A percentile compares a stretch with the other conserved stretches of the same genome.
phyloP scores from a whole-genome alignment of 176 grass and related monocot genomes.

The Triticum dicoccoides region DNA sequence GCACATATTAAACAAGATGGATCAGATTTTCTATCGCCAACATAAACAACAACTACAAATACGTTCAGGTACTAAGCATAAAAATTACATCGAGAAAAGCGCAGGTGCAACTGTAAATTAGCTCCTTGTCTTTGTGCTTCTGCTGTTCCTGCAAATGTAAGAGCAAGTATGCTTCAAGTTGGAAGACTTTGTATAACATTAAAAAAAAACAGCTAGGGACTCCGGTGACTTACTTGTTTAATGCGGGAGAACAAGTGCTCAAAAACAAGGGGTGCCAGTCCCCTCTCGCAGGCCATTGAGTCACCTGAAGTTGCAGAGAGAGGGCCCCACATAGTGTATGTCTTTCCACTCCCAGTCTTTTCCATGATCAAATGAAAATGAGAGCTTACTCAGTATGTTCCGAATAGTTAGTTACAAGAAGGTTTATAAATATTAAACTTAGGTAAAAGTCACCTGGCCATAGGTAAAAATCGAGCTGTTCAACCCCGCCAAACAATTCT shows the following conservation, averaged over 20 bases:
- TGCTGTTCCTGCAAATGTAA: constrained; percentile 74
- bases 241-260: constrained; percentile 86
- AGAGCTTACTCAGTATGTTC: constrained; percentile 5
- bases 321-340: constrained; percentile 97
- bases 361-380: constrained; percentile 30
- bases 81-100: constrained; percentile 86
- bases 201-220: not conserved
- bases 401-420: not conserved
- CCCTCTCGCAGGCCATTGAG: constrained; percentile 56
- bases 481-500: constrained; percentile 89
- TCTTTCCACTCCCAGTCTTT: constrained; percentile 97
- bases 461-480: constrained; percentile 99
- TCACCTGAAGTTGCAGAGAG: constrained; percentile 68
- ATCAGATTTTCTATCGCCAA: constrained; percentile 29
- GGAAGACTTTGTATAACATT: not conserved
- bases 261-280: constrained; percentile 90
- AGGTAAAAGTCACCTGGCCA: constrained; percentile 62
- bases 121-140: constrained; percentile 69
- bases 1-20: constrained; percentile 7
- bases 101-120: constrained; percentile 76
- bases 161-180: not conserved
- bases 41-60: not conserved
- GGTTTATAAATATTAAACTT: not conserved
- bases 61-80: constrained; percentile 20
- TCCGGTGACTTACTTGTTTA: constrained; percentile 54